phyloP scores from a whole-genome alignment of 1,284 basidiomycete species.

The Cutaneotrichosporon cyanovorans region DNA sequence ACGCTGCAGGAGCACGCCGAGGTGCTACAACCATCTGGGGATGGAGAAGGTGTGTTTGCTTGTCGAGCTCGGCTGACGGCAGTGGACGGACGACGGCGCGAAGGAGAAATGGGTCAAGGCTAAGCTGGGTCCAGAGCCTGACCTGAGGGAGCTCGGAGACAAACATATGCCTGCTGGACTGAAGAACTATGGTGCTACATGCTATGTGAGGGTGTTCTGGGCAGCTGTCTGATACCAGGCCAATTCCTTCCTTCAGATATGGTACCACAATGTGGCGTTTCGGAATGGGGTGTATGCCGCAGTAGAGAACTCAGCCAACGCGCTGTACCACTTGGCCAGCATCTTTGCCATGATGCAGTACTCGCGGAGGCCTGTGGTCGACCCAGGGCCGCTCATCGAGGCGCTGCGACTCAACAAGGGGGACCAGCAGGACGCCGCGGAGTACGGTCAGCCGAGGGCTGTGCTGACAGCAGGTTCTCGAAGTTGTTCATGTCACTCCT shows the following conservation, averaged over 20 bases:
- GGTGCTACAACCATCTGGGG: constrained; percentile 77
- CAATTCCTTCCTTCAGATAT: constrained; percentile 81
- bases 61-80: constrained; percentile 47
- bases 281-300: constrained; percentile 53
- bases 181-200: constrained; percentile 88
- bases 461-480: constrained; percentile 59
- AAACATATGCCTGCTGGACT: constrained; percentile 61
- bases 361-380: constrained; percentile 60
- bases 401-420: constrained; percentile 67
- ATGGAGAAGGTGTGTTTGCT: constrained; percentile 52
- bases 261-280: constrained; percentile 60
- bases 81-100: constrained; percentile 54
- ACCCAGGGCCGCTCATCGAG: constrained; percentile 73
- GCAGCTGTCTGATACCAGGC: constrained; percentile 41
- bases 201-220: constrained; percentile 53
- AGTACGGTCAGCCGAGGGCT: constrained; percentile 53
- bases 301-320: constrained; percentile 49
- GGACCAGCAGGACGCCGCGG: constrained; percentile 90
- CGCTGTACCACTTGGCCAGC: constrained; percentile 48
- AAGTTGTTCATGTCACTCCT: constrained; percentile 86
- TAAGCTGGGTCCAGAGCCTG: constrained; percentile 52
- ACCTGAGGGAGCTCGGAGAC: constrained; percentile 27
- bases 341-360: constrained; percentile 69
- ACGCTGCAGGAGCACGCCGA: constrained; percentile 63
- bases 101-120: constrained; percentile 53